Evolutionary conservation across 1,284 basidiomycete species (phyloP).

Genomic region (Clitocybe nebularis): DNA sequence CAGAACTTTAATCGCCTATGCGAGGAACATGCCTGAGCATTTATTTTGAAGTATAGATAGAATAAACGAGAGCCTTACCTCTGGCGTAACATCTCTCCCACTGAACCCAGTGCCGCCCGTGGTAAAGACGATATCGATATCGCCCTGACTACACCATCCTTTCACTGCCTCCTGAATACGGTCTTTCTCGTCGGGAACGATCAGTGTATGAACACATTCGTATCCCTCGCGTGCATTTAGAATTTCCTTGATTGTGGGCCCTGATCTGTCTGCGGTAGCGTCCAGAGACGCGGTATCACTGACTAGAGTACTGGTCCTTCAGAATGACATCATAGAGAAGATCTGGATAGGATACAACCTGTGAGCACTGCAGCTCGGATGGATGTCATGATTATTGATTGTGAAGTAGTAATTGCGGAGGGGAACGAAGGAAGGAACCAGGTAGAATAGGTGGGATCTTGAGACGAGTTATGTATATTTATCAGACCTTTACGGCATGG

Average conservation of each 20-base stretch:
- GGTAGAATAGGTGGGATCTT: too few relatives aligned
- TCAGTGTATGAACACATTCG: conserved; percentile 29
- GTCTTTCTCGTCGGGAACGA: conserved; percentile 63
- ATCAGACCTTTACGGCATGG: too few relatives aligned
- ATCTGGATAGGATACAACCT: conserved; percentile 22
- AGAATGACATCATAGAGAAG: conserved; percentile 7
- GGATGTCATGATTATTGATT: too few relatives aligned
- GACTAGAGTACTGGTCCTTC: conserved; percentile 34
- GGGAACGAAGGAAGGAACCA: too few relatives aligned
- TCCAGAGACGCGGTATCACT: conserved; percentile 65
- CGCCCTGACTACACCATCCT: conserved; percentile 38
- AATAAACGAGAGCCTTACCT: conserved; percentile 41
- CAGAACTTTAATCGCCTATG: conserved; percentile 66
- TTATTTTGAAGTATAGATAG: background rate
- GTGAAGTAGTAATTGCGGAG: too few relatives aligned
- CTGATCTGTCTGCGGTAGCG: conserved; percentile 56
- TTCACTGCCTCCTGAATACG: conserved; percentile 47
- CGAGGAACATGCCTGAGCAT: background rate
- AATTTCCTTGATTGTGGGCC: conserved; percentile 55
- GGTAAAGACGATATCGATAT: conserved; percentile 72
- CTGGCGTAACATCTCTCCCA: conserved; percentile 73
- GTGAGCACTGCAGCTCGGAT: conserved; percentile 32
- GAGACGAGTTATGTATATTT: too few relatives aligned
- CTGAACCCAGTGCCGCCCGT: conserved; percentile 89
- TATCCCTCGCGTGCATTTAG: conserved; percentile 38